Conservation (phyloP, 257 asterid species). For the Jaltomata sinuosa region DNA sequence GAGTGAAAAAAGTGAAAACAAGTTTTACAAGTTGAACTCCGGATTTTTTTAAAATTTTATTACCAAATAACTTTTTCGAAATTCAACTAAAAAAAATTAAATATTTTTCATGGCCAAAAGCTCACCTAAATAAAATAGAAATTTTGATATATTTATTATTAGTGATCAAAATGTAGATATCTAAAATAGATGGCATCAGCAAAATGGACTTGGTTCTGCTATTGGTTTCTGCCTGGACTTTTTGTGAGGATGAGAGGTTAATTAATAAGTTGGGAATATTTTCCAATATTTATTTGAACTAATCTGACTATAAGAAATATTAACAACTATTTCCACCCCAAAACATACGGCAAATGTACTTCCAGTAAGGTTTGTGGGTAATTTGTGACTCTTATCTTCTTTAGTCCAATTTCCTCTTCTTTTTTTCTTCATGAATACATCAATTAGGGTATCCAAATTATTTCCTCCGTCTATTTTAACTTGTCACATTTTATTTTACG, state of each 20-base stretch:
- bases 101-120: too few species aligned
- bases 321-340: background rate
- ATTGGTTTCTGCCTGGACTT: background rate
- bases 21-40: too few species aligned
- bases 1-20: too few species aligned
- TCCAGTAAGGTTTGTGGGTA: background rate
- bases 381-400: background rate
- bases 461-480: too few species aligned
- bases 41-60: too few species aligned
- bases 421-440: background rate
- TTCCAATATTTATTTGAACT: background rate
- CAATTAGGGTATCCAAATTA: background rate
- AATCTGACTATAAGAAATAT: background rate
- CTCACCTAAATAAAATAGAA: too few species aligned
- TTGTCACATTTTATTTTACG: too few species aligned
- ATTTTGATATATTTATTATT: background rate
- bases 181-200: background rate
- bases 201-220: background rate
- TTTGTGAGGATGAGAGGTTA: background rate
- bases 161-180: background rate
- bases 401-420: background rate
- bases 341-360: background rate
- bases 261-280: background rate
- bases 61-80: too few species aligned
- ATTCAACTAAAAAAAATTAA: too few species aligned